phyloP scores from a whole-genome alignment of 2,329 filamentous ascomycete species.

The Aureobasidium sp. region DNA sequence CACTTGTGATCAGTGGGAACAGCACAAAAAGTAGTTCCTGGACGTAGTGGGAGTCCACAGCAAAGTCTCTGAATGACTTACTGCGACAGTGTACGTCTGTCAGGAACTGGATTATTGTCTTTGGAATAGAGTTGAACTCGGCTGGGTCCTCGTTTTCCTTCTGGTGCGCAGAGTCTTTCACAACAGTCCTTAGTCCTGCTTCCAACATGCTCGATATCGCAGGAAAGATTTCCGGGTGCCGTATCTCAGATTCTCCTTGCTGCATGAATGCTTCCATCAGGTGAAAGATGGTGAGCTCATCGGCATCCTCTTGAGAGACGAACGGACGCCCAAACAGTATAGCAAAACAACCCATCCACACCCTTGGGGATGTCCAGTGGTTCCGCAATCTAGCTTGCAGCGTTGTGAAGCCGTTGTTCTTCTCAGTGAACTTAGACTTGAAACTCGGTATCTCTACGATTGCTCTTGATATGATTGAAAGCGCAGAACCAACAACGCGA shows the following conservation, averaged over 20 bases:
- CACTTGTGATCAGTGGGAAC: constrained; percentile 82
- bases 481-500: constrained; percentile 71
- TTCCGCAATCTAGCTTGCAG: constrained; percentile 73
- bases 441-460: constrained; percentile 77
- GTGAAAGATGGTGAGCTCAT: constrained; percentile 65
- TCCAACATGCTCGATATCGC: constrained; percentile 84
- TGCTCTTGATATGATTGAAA: constrained; percentile 75
- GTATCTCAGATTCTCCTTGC: constrained; percentile 54
- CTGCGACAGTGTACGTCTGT: constrained; percentile 72
- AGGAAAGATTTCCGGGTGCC: constrained; percentile 69
- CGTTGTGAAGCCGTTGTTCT: constrained; percentile 80
- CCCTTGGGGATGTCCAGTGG: constrained; percentile 78
- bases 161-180: constrained; percentile 30
- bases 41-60: constrained; percentile 70
- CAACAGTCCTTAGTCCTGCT: constrained; percentile 66
- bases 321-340: constrained; percentile 83
- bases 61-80: constrained; percentile 72
- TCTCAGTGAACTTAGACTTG: constrained; percentile 75
- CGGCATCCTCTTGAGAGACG: constrained; percentile 63
- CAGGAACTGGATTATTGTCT: constrained; percentile 72
- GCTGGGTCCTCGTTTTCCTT: constrained; percentile 41
- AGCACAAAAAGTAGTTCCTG: constrained; percentile 71
- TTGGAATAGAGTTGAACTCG: constrained; percentile 53
- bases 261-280: constrained; percentile 64
- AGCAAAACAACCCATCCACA: constrained; percentile 85